Base-by-base conservation (phyloP, 1,284 basidiomycete species). In the Hemileia vastatrix region DNA sequence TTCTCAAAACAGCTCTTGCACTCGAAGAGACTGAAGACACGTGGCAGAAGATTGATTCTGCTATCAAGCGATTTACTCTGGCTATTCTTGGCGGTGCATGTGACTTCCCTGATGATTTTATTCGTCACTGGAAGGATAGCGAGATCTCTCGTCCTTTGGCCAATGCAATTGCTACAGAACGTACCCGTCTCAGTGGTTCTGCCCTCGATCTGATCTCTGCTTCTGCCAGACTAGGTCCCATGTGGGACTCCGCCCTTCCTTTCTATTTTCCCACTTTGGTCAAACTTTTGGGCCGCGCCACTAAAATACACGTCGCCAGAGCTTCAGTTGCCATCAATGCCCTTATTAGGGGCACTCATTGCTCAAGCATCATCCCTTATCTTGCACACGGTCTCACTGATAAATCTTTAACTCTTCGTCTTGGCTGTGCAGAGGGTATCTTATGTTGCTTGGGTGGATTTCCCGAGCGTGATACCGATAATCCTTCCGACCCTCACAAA, bases 1-100 rank as follows among this genome's bases (percentile, higher is more conserved):
- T 69, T 19, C 69, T 82, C 27, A 79, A 78, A 55, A 68, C 75
- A 43, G 77, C 79, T 44, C 71, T 89, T 13, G 73, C 77, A 50
- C 76, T 83, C n/a, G 72, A 79, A 32, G 88, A 91, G 77, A 84
- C 85, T 1, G 89, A 91, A 73, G 87, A 91, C 44, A 84, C 83
- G 2, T 91, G 88, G 88, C 86, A 90, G 60, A 79, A 77, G n/a
- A 87, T 91, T 44, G 76, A 81, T 5, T 79, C 81, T 49, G 80
- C 80, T 4, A 72, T 90, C 44, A 70, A 75, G 32, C 76, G 79
- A 6, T 77, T 90, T 44, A 79, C 79, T 8, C 77, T 77, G n/a
- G 76, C 86, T n/a, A 82, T 82, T 66, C 78, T 80, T 45, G 80
- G 82, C 57, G 83, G 82, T 36, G 83, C 80, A 15, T 80, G 79